These are phyloP conservation scores for Seiridium cupressi DNA, from an alignment of 2,329 filamentous ascomycete genomes.

Conservation along the genomic window DNA sequence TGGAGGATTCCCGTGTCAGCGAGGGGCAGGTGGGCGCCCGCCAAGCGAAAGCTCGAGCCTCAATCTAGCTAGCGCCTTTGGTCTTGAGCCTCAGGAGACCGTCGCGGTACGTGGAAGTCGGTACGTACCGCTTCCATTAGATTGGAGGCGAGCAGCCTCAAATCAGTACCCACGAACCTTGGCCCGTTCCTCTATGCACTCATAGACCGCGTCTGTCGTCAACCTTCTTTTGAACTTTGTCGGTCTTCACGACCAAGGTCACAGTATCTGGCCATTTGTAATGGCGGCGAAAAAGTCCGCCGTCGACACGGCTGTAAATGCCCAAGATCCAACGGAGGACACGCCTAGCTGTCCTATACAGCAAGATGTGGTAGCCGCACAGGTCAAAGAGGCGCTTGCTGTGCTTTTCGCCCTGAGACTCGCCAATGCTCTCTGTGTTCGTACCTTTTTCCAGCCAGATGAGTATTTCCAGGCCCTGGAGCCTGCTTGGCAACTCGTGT, in stretches of 20 bases:
- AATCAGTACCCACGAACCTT: no score
- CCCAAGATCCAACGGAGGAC: neutral
- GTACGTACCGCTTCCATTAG: neutral
- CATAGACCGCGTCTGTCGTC: neutral
- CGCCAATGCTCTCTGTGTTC: constrained; percentile 73
- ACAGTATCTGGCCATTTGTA: neutral
- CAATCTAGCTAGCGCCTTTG: neutral
- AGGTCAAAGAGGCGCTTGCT: constrained; percentile 32
- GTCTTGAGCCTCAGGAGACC: neutral
- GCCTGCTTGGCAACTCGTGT: constrained; percentile 87
- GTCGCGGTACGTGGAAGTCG: neutral
- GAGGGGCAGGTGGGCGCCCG: no score
- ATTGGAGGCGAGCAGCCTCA: no score
- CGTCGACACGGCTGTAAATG: neutral
- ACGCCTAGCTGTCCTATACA: constrained; percentile 11
- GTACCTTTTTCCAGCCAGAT: constrained; percentile 97
- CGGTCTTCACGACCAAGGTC: no score
- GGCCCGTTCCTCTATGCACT: no score
- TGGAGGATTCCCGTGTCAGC: neutral
- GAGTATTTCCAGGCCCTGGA: constrained; percentile 96
- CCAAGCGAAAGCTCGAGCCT: neutral
- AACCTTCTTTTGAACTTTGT: no score
- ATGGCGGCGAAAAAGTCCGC: neutral
- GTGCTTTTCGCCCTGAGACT: constrained; percentile 68
- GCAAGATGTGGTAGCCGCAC: constrained; percentile 25